phyloP scores from a whole-genome alignment of 768 basidiomycete species.

The Auriscalpium microsporum region DNA sequence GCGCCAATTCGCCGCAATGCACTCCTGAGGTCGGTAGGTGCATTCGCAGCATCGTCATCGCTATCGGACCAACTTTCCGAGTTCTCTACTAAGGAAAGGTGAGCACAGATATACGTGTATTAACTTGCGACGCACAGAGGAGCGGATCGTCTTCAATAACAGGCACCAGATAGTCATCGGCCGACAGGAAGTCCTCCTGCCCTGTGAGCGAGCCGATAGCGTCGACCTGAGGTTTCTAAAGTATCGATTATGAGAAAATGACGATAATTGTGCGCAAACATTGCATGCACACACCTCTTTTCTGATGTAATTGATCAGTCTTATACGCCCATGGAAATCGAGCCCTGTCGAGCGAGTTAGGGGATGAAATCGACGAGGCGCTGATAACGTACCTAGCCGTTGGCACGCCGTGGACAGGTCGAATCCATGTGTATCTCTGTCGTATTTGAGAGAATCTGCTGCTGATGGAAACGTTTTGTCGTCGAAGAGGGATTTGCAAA shows the following conservation, averaged over 20 bases:
- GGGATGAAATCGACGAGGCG: neutral
- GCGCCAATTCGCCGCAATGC: constrained; percentile 40
- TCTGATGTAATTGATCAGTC: constrained; percentile 82
- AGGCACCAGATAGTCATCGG: constrained; percentile 78
- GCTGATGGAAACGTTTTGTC: constrained; percentile 51
- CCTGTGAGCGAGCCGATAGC: constrained; percentile 41
- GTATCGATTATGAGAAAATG: neutral
- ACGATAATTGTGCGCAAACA: neutral
- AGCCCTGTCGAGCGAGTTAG: constrained; percentile 36
- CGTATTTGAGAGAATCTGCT: constrained; percentile 51
- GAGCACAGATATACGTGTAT: neutral
- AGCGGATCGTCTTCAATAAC: constrained; percentile 81
- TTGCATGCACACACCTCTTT: constrained; percentile 42
- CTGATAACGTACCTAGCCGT: constrained; percentile 42
- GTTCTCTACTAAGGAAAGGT: constrained; percentile 38
- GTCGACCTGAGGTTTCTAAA: constrained; percentile 38
- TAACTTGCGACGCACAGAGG: constrained; percentile 55
- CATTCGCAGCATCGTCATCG: constrained; percentile 34
- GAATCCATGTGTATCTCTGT: constrained; percentile 52
- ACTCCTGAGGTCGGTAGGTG: constrained; percentile 23
- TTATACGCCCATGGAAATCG: constrained; percentile 72
- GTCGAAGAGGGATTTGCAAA: constrained; percentile 72
- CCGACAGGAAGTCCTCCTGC: constrained; percentile 52
- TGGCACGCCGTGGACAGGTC: constrained; percentile 45
- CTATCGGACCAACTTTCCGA: constrained; percentile 75